These are phyloP conservation scores for Papiliotrema flavescens DNA, from an alignment of 1,284 basidiomycete species.

Conservation along the genomic window DNA sequence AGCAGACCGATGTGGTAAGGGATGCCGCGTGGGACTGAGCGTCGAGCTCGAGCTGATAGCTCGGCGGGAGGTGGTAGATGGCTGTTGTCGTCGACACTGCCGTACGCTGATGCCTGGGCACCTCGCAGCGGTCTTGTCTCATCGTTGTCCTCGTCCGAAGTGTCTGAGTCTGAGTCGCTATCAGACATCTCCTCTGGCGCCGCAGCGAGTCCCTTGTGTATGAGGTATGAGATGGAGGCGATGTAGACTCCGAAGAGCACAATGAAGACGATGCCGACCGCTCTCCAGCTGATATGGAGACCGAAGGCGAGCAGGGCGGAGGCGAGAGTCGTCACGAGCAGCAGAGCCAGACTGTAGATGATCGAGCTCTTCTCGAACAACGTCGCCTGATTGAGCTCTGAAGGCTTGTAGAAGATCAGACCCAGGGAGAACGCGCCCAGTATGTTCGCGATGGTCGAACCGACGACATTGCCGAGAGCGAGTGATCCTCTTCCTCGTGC, in stretches of 20 bases:
- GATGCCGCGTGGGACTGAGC: neutral
- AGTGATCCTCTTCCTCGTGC: neutral
- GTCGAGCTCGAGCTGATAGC: no score
- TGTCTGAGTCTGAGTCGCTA: slow-evolving; percentile 17
- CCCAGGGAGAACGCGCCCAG: slow-evolving; percentile 12
- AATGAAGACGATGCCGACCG: slow-evolving; percentile 13
- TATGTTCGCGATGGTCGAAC: slow-evolving; percentile 7
- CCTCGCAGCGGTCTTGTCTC: neutral
- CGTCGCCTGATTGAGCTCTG: no score
- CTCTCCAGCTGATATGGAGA: neutral
- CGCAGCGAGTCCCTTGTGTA: slow-evolving; percentile 16
- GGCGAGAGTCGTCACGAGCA: neutral
- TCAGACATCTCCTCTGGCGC: slow-evolving; percentile 26
- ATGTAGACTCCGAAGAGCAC: slow-evolving; percentile 21
- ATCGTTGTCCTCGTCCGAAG: neutral
- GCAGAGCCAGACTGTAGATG: neutral
- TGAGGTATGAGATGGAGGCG: slow-evolving; percentile 19
- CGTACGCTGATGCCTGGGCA: neutral
- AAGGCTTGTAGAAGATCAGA: neutral
- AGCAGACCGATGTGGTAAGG: neutral
- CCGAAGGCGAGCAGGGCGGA: slow-evolving; percentile 1
- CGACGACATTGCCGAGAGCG: slow-evolving; percentile 6
- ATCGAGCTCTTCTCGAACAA: neutral
- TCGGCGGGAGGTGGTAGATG: neutral
- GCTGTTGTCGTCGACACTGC: neutral